Evolutionary conservation across 371 early-diverging fungal species (phyloP).

Genomic region (Dinochytrium kinnereticum): DNA sequence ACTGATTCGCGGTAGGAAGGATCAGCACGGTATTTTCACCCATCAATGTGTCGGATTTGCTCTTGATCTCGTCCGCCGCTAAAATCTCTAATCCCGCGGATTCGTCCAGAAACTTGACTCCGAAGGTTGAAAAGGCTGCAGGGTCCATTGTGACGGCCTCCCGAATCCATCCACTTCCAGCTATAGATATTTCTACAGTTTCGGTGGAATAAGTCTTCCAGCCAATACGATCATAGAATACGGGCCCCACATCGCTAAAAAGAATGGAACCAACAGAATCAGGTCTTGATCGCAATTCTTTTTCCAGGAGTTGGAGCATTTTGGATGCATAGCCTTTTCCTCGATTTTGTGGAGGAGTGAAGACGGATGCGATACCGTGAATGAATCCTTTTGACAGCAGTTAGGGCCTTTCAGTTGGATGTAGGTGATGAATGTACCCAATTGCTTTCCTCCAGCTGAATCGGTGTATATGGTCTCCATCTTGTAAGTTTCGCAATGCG

Average conservation of each 20-base stretch:
- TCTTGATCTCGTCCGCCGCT: not conserved
- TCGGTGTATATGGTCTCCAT: not conserved
- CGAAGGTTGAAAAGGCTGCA: not conserved
- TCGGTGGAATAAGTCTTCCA: slow-evolving; percentile 10
- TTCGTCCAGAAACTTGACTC: not conserved
- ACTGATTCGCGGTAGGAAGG: not conserved
- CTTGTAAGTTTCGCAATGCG: slow-evolving; percentile 17
- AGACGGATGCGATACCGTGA: slow-evolving; percentile 19
- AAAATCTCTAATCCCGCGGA: not conserved
- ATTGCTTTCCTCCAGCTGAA: not conserved
- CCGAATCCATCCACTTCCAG: too few species aligned
- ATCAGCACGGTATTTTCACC: not conserved
- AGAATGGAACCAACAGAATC: slow-evolving; percentile 11
- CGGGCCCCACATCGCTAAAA: slow-evolving; percentile 23
- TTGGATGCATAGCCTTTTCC: slow-evolving; percentile 16
- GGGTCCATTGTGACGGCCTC: not conserved
- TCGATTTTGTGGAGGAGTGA: slow-evolving; percentile 15
- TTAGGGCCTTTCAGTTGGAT: too few species aligned
- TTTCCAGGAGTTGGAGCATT: slow-evolving; percentile 4
- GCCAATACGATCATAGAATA: slow-evolving; percentile 13
- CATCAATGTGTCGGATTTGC: not conserved
- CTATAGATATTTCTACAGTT: slow-evolving; percentile 2
- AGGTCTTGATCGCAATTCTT: not conserved
- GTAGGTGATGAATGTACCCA: slow-evolving; percentile 8
- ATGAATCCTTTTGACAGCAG: too few species aligned